Evolutionary conservation across 2,329 filamentous ascomycete species (phyloP), one percentile per base, ranked within the genome.

Genomic region (Blastomyces gilchristii): DNA sequence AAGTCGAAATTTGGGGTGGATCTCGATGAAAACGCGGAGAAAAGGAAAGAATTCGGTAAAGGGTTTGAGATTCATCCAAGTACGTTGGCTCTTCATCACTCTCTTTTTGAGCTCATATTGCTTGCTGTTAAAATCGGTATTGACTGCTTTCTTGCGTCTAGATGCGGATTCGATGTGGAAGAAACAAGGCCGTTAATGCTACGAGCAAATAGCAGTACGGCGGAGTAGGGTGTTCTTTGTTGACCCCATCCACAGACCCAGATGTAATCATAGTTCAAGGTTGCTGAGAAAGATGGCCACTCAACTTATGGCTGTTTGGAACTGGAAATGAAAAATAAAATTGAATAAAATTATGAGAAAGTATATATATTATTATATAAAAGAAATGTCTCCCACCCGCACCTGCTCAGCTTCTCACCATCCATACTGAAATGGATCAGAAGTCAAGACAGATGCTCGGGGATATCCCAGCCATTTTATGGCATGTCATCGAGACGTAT

Each of bases 1-100:
- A 82, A 87, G 73, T 63, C 72, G 71, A 79, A 80, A 67, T 84
- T 83, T 72, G 80, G 79, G 0, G 77, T 81, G 37, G 78, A 83
- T 71, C 77, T 75, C 63, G 73, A 69, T 71, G 72, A 74, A 63
- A 87, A 87, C 77, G 78, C 73, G 68, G 77, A 82, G 72, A 75
- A 77, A 62, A 80, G 85, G 70, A 75, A 76, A 69, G 76, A 78
- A 59, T 45, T 64, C 18, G 43, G 52, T 34, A 56, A 60, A 45
- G 63, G 49, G 5, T 60, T 64, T 49, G 67, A 73, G 49, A 71
- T 68, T 61, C 71, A 77, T 71, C 65, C 70, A 54, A 75, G 75
- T 76, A 68, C 37, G 72, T 71, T 47, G 58, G 45, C 18, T 37
- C 2, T 16, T 31, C 18, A 18, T 34, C 14, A 61, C n/a, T 12